Evolutionary conservation across 495 filamentous ascomycete genomes (phyloP), one percentile per base, ranked within the genome.

Genomic region (Monascus purpureus): DNA sequence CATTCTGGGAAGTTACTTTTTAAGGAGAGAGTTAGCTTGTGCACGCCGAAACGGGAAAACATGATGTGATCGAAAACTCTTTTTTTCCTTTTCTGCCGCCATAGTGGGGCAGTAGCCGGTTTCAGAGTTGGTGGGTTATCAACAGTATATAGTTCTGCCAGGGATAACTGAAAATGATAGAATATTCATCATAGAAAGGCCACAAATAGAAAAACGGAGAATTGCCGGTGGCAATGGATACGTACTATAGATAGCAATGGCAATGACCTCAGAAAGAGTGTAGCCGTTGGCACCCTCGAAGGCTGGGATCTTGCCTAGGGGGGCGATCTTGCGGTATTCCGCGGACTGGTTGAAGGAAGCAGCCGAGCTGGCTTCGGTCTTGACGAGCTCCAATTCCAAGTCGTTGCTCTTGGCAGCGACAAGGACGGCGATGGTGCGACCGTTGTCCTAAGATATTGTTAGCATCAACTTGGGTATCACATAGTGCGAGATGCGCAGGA

Each of bases 181-280:
- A 68, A 68, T 63, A 68, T 68, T 92, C 85, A 92, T 93, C 84
- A 83, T 77, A 47, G 41, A 52, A 61, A 42, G 39, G n/a, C n/a
- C n/a, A n/a, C n/a, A n/a, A 25, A 33, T n/a, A 34, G 41, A 25
- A 33, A 9, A 29, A 33, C 30, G 25, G 20, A 20, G 27, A 29
- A n/a, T n/a, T n/a, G n/a, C n/a, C n/a, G n/a, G n/a, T n/a, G 32
- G 35, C 33, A 40, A 28, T 39, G 8, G 28, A 37, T 17, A 84
- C 90, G 42, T 81, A 97, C 90, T 64, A 65, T 96, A 99, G 67
- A 99, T 80, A 48, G 85, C 82, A 45, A 99, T 90, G 55, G 90
- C 90, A 43, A 96, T 87, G 57, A 55, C 72, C 76, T 99, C 90
- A 36, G 70, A 73, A 32, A 99, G 74, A 41, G 69, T 68, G 62